phyloP scores from a whole-genome alignment of 176 grass and related monocot species.

The Secale cereale region DNA sequence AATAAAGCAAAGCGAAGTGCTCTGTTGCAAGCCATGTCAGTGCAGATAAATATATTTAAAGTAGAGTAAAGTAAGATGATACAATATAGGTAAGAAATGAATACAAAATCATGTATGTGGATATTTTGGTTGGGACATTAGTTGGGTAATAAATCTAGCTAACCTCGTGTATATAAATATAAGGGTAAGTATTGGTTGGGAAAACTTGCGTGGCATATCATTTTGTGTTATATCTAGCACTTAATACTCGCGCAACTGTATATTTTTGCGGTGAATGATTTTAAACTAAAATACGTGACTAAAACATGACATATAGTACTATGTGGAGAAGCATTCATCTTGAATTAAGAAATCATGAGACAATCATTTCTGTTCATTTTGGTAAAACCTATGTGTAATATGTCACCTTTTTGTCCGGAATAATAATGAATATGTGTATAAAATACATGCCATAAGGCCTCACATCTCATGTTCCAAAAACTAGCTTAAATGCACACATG shows the following conservation, averaged over 20 bases:
- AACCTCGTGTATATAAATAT: neutral
- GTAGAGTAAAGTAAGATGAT: neutral
- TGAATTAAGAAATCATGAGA: neutral
- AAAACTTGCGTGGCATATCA: too few species aligned
- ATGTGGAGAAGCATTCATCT: too few species aligned
- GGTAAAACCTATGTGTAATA: neutral
- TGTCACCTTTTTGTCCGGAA: neutral
- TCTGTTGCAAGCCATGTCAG: too few species aligned
- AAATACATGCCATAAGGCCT: neutral
- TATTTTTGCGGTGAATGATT: neutral
- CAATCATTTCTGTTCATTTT: neutral
- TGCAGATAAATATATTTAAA: neutral
- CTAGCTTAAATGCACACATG: neutral
- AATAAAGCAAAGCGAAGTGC: too few species aligned
- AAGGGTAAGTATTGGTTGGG: neutral
- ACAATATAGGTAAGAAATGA: neutral
- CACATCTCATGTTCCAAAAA: too few species aligned
- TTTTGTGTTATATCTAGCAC: neutral
- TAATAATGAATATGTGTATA: too few species aligned
- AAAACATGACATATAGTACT: neutral
- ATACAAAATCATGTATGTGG: neutral
- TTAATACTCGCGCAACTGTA: neutral
- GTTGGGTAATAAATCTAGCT: neutral
- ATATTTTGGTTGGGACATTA: neutral
- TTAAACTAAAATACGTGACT: neutral